A percentile compares a stretch with the other conserved stretches of the same genome.
phyloP scores from a whole-genome alignment of 768 basidiomycete genomes.

The Calocera cornea region DNA sequence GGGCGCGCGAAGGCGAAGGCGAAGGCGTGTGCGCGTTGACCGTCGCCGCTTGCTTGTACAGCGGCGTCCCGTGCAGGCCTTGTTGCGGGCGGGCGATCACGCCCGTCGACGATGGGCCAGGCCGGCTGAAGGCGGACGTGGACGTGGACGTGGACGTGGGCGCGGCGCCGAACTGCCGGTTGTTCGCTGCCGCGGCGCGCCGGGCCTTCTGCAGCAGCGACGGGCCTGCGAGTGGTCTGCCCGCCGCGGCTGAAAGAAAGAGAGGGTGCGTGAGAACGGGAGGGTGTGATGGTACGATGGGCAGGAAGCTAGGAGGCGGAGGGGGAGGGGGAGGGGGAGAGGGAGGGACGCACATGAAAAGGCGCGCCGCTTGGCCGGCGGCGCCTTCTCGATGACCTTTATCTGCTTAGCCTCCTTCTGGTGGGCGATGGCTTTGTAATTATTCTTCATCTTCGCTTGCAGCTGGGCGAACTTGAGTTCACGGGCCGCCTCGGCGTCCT shows the following conservation, averaged over 20 bases:
- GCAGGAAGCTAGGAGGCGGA: too few relatives aligned
- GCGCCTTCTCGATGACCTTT: slow-evolving; percentile 56
- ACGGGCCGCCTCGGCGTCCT: slow-evolving; percentile 47
- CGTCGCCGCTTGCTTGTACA: neutral
- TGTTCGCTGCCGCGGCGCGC: neutral
- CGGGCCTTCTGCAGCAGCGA: neutral
- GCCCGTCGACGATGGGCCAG: neutral
- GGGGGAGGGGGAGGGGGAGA: too few relatives aligned
- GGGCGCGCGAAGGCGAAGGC: too few relatives aligned
- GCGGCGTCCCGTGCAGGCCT: neutral
- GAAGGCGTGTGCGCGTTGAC: neutral
- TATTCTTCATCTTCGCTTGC: slow-evolving; percentile 54
- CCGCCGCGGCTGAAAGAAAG: neutral
- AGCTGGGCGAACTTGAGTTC: slow-evolving; percentile 50
- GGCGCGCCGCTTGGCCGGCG: slow-evolving; percentile 17
- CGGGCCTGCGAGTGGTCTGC: neutral
- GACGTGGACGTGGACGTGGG: too few relatives aligned
- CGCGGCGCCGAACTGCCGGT: neutral
- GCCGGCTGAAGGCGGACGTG: neutral
- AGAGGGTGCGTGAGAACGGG: neutral
- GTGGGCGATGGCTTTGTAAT: slow-evolving; percentile 17
- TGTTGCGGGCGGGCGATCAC: neutral
- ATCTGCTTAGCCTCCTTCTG: slow-evolving; percentile 62
- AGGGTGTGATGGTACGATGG: neutral
- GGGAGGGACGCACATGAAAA: neutral